Evolutionary conservation across 73 alveolate species (phyloP).

Genomic region (Uronychia setigera): DNA sequence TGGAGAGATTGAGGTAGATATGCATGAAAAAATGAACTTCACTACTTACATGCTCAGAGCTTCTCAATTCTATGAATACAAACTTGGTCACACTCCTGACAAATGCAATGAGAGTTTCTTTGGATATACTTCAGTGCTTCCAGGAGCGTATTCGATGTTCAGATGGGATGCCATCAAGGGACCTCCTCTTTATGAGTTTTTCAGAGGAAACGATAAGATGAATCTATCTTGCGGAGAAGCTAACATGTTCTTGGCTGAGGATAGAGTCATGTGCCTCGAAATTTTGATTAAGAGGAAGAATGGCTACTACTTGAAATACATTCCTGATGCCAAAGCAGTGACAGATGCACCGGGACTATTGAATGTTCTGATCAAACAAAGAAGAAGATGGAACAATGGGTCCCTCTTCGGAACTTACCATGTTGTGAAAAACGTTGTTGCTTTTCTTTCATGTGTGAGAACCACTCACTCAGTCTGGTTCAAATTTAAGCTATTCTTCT

Average conservation of each 20-base stretch:
- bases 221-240: slow-evolving; percentile 26
- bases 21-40: background rate
- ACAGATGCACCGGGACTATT: slow-evolving; percentile 33
- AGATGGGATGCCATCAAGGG: slow-evolving; percentile 33
- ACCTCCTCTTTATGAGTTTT: slow-evolving; percentile 25
- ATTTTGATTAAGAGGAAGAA: slow-evolving; percentile 13
- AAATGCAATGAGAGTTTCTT: slow-evolving; percentile 11
- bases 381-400: slow-evolving; percentile 55
- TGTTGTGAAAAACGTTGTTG: slow-evolving; percentile 31
- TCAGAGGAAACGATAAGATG: slow-evolving; percentile 33
- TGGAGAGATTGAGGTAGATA: background rate
- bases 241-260: slow-evolving; percentile 46
- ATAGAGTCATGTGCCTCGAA: slow-evolving; percentile 32
- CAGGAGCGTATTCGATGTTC: slow-evolving; percentile 14
- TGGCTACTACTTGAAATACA: slow-evolving; percentile 4
- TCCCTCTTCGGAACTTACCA: slow-evolving; percentile 62
- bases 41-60: background rate
- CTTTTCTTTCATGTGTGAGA: slow-evolving; percentile 23
- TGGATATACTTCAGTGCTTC: slow-evolving; percentile 18
- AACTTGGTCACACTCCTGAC: slow-evolving; percentile 18
- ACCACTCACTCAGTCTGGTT: slow-evolving; percentile 27
- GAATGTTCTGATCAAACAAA: slow-evolving; percentile 16
- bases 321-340: slow-evolving; percentile 18
- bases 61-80: background rate
- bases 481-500: slow-evolving; percentile 18